These are phyloP conservation scores for Pichia sp. DNA, from an alignment of 1,139 yeast genomes.

Conservation along the genomic window DNA sequence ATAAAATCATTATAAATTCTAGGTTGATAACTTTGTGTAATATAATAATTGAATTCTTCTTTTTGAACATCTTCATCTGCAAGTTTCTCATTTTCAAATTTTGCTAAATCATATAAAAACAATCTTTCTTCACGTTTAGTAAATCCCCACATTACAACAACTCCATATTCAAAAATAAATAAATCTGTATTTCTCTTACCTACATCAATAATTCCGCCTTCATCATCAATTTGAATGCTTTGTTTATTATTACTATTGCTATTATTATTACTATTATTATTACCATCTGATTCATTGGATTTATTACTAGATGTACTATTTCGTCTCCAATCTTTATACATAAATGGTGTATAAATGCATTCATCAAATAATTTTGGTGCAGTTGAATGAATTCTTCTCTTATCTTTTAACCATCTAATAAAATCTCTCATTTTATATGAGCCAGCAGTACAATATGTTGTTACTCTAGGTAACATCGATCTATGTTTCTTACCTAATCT, in stretches of 20 bases:
- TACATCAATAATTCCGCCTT: constrained; percentile 90
- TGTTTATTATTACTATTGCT: neutral
- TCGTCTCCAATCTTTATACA: constrained; percentile 69
- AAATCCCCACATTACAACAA: constrained; percentile 93
- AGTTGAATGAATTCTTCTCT: constrained; percentile 67
- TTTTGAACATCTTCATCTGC: constrained; percentile 87
- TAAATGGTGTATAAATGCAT: constrained; percentile 85
- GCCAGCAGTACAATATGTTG: constrained; percentile 94
- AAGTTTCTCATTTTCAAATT: constrained; percentile 84
- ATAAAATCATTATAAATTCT: constrained; percentile 92
- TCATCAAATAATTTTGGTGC: constrained; percentile 89
- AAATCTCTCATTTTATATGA: constrained; percentile 85
- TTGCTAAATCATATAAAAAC: constrained; percentile 74
- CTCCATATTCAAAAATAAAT: constrained; percentile 91
- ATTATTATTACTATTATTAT: neutral
- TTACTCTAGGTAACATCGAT: constrained; percentile 76
- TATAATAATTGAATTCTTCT: constrained; percentile 90
- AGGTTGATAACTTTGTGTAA: constrained; percentile 89
- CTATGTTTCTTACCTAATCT: constrained; percentile 87
- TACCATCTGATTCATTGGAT: neutral
- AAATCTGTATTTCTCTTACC: constrained; percentile 69
- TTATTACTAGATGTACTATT: constrained; percentile 11
- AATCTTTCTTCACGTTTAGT: constrained; percentile 77
- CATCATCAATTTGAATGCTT: constrained; percentile 65
- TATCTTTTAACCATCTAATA: constrained; percentile 76